These are phyloP conservation scores for Aspergillus conjunctus DNA, from an alignment of 495 filamentous ascomycete species.

Conservation along the genomic window DNA sequence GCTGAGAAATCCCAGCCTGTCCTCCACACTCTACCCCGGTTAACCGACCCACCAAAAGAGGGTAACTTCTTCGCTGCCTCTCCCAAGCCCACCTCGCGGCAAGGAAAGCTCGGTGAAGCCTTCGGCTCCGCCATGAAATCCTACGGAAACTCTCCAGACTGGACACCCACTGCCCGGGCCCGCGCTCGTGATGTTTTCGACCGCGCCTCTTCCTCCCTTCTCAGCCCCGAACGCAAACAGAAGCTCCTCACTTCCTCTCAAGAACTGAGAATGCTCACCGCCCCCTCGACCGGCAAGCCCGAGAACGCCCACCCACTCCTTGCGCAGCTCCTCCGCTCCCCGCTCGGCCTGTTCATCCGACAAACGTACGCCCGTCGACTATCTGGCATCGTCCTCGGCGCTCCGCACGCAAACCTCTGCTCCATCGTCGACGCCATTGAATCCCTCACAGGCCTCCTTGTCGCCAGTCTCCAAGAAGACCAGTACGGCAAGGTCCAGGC, in stretches of 20 bases:
- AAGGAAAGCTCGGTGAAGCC: slow-evolving; percentile 52
- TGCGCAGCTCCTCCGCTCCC: slow-evolving; percentile 45
- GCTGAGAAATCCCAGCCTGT: slow-evolving; percentile 37
- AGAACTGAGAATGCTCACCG: slow-evolving; percentile 44
- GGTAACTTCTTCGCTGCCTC: slow-evolving; percentile 59
- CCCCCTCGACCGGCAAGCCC: slow-evolving; percentile 35
- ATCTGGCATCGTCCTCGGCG: slow-evolving; percentile 64
- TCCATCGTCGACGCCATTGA: slow-evolving; percentile 70
- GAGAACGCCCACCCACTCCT: slow-evolving; percentile 43
- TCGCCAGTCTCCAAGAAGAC: slow-evolving; percentile 79
- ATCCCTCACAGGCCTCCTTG: slow-evolving; percentile 66
- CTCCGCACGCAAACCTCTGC: slow-evolving; percentile 64
- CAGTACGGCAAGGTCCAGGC: slow-evolving; percentile 81
- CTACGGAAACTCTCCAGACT: slow-evolving; percentile 59
- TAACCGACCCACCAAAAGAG: slow-evolving; percentile 57
- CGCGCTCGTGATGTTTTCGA: slow-evolving; percentile 45
- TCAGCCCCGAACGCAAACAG: slow-evolving; percentile 48
- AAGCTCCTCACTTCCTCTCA: slow-evolving; percentile 39
- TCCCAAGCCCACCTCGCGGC: slow-evolving; percentile 49
- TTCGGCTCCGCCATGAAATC: slow-evolving; percentile 58
- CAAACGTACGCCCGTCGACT: slow-evolving; percentile 66
- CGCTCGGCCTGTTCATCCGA: slow-evolving; percentile 69
- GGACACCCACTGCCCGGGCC: slow-evolving; percentile 48
- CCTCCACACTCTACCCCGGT: slow-evolving; percentile 50
- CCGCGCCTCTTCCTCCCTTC: slow-evolving; percentile 44